Conservation (phyloP, 1,139 yeast genomes). For the Petasospora rhodanensis region DNA sequence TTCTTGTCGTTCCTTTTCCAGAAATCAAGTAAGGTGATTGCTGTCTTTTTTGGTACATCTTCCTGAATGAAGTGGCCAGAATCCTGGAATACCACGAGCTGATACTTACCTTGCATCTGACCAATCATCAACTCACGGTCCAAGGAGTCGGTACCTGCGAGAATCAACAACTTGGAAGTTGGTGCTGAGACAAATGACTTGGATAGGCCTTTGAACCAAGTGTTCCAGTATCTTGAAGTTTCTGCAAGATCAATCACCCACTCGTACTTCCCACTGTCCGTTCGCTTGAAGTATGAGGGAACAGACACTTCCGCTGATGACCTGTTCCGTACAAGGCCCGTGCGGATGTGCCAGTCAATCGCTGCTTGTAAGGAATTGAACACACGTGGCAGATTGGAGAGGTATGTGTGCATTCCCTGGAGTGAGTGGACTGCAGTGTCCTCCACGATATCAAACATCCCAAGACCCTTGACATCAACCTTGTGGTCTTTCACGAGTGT, state of each 20-base stretch:
- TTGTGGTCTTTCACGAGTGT: slow-evolving; percentile 24
- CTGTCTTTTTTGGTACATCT: slow-evolving; percentile 71
- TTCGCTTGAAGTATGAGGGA: slow-evolving; percentile 55
- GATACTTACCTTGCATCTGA: slow-evolving; percentile 96
- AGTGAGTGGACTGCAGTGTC: slow-evolving; percentile 80
- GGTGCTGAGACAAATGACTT: slow-evolving; percentile 49
- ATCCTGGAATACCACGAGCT: slow-evolving; percentile 74
- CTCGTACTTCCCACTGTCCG: slow-evolving; percentile 27
- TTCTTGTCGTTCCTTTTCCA: slow-evolving; percentile 45
- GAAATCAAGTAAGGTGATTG: slow-evolving; percentile 51
- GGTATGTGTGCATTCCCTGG: slow-evolving; percentile 57
- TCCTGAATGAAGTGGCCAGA: slow-evolving; percentile 94
- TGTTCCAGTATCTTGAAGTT: slow-evolving; percentile 69
- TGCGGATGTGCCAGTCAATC: slow-evolving; percentile 74
- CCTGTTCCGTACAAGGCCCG: slow-evolving; percentile 47
- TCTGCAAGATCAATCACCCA: slow-evolving; percentile 64
- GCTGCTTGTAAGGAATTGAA: slow-evolving; percentile 56
- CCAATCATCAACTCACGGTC: slow-evolving; percentile 86
- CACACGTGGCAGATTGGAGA: slow-evolving; percentile 53
- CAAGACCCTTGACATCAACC: slow-evolving; percentile 52
- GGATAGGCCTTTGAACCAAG: slow-evolving; percentile 80
- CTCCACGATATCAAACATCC: slow-evolving; percentile 87
- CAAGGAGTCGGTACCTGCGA: slow-evolving; percentile 88
- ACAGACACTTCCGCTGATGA: slow-evolving; percentile 72
- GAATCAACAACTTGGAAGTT: slow-evolving; percentile 64